phyloP scores from a whole-genome alignment of 1,139 yeast genomes.

The Pichia norvegensis region DNA sequence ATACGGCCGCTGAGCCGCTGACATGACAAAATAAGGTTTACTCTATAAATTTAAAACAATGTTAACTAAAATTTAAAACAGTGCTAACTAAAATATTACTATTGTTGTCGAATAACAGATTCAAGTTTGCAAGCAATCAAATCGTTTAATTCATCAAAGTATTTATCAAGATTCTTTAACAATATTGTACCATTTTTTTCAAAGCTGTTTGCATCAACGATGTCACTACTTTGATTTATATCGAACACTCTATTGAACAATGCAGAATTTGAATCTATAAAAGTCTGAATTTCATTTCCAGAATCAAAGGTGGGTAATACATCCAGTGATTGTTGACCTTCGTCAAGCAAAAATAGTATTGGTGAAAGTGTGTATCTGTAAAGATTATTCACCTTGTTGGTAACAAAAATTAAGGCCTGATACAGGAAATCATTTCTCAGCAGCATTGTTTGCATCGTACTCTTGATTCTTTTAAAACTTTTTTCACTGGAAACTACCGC shows the following conservation, averaged over 20 bases:
- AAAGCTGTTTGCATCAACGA: background rate
- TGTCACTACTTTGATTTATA: background rate
- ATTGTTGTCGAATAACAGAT: background rate
- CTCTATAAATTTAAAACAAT: background rate
- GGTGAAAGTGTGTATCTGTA: conserved; percentile 10
- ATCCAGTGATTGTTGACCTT: background rate
- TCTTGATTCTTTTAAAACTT: background rate
- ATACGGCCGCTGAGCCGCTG: background rate
- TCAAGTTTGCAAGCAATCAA: background rate
- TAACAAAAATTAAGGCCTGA: conserved; percentile 1
- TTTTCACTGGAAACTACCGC: background rate
- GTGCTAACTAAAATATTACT: too few relatives aligned
- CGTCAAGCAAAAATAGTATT: conserved; percentile 1
- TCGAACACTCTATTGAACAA: conserved; percentile 1
- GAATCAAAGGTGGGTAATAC: conserved; percentile 2
- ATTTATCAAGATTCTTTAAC: background rate
- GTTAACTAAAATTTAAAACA: too few relatives aligned
- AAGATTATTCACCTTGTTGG: conserved; percentile 3
- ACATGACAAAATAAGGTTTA: background rate
- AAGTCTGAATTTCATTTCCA: conserved; percentile 4
- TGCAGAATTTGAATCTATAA: conserved; percentile 2
- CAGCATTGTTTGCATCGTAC: background rate
- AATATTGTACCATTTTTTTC: background rate
- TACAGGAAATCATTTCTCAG: conserved; percentile 6
- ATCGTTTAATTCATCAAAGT: background rate